phyloP scores from a whole-genome alignment of 345 rosid genomes.

The Brassica rapa region DNA sequence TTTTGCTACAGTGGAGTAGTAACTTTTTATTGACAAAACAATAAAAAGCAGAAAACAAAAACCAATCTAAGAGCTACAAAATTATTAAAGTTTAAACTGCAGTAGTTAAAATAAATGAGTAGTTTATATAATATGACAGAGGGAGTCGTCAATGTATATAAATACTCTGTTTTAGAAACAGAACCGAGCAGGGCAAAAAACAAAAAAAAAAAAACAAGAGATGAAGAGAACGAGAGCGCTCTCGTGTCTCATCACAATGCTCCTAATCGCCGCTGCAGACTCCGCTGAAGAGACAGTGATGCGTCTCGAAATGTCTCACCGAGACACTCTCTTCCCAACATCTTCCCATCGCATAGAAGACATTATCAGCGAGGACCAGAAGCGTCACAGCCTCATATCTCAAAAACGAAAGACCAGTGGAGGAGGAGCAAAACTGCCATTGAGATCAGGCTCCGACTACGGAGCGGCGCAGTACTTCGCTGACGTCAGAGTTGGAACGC shows the following conservation, averaged over 20 bases:
- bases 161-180: constrained; percentile 30
- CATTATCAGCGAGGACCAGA: constrained; percentile 43
- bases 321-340: constrained; percentile 21
- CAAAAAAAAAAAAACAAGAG: neutral
- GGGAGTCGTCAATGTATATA: constrained; percentile 18
- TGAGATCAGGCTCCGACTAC: constrained; percentile 49
- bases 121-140: neutral
- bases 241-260: constrained; percentile 14
- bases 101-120: no score
- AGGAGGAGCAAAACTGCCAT: constrained; percentile 38
- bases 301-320: constrained; percentile 20
- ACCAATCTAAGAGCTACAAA: no score
- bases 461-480: constrained; percentile 57
- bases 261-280: constrained; percentile 22
- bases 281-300: constrained; percentile 13
- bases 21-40: no score
- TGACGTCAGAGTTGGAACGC: constrained; percentile 54
- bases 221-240: constrained; percentile 21
- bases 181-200: constrained; percentile 12
- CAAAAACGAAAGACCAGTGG: neutral
- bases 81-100: no score
- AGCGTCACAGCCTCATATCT: constrained; percentile 43
- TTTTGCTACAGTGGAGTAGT: no score
- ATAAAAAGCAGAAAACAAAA: no score
- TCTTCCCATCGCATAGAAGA: constrained; percentile 30